Base-by-base conservation (phyloP, 1,284 basidiomycete species). In the Stereum hirsutum region DNA sequence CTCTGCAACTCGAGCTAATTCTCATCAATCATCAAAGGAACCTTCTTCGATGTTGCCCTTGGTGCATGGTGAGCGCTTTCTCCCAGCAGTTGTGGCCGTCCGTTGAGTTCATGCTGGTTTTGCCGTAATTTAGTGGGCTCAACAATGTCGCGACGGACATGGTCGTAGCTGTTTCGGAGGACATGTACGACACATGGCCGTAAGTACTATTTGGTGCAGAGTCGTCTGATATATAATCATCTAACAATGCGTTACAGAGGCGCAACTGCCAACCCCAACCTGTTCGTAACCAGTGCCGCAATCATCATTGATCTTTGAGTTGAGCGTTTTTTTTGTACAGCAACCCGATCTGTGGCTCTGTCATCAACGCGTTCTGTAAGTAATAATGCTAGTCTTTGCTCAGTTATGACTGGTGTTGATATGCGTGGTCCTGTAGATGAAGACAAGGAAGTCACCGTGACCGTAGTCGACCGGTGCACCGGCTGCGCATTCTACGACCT, bases 161-260 rank as follows among this genome's bases (percentile, higher is more conserved):
- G 54, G 83, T 88, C 43, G 75, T 60, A 35, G 85, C 85, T 3
- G 75, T 79, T 39, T 78, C 80, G 10, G 49, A 73, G 3, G 20
- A 55, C 0, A 57, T 85, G 5, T 88, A 72, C 54, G 83, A 87
- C 51, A 36, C 3, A 6, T 84, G 59, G 65, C 79, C 80, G 78
- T 83, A 54, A 50, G 81, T 54, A 45, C 46, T 28, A 8, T 4
- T 41, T 24, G 19, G 15, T 14, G 5, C 37, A n/a, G 15, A 25
- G n/a, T 15, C 6, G 6, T 14, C 15, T 31, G 20, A 43, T 17
- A 25, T 27, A 35, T 19, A 11, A 20, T 49, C 15, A 20, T 21
- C 6, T 24, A 14, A n/a, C n/a, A n/a, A n/a, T 25, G 21, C 20
- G 7, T 27, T 21, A 27, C 40, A 28, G 50, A 80, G 78, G 73